These are phyloP conservation scores for Nemania bipapillata DNA, from an alignment of 2,329 filamentous ascomycete genomes.

Conservation along the genomic window DNA sequence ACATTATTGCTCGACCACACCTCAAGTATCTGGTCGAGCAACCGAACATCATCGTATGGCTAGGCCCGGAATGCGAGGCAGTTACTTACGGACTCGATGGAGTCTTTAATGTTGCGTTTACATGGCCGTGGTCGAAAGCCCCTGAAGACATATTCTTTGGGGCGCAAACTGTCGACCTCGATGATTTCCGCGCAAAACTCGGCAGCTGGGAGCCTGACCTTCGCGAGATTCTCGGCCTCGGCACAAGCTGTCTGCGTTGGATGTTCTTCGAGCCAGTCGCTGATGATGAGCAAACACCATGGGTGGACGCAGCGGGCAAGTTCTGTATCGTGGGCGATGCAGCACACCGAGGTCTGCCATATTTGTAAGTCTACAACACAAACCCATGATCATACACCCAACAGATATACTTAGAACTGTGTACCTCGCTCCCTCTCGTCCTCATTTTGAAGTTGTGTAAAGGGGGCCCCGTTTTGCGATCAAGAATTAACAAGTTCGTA, in stretches of 20 bases:
- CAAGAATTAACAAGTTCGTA: background rate
- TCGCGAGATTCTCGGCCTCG: conserved; percentile 39
- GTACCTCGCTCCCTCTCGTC: background rate
- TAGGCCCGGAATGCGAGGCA: conserved; percentile 40
- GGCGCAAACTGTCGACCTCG: conserved; percentile 34
- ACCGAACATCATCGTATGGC: conserved; percentile 41
- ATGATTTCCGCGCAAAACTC: conserved; percentile 33
- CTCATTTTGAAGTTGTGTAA: background rate
- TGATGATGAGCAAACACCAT: conserved; percentile 35
- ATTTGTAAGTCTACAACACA: conserved; percentile 37
- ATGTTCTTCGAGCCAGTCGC: conserved; percentile 39
- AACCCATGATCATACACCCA: background rate
- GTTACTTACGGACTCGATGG: conserved; percentile 41
- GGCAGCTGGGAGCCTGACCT: conserved; percentile 37
- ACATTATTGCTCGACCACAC: conserved; percentile 33
- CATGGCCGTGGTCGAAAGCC: conserved; percentile 40
- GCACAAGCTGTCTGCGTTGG: conserved; percentile 31
- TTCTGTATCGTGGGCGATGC: conserved; percentile 43
- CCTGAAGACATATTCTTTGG: conserved; percentile 38
- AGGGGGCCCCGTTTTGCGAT: background rate
- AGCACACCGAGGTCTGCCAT: conserved; percentile 39
- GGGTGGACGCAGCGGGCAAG: conserved; percentile 35
- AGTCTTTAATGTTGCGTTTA: conserved; percentile 40
- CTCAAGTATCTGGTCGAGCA: conserved; percentile 36
- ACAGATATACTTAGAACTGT: background rate